phyloP scores from a whole-genome alignment of 768 basidiomycete species.

The Boletus speciosus region DNA sequence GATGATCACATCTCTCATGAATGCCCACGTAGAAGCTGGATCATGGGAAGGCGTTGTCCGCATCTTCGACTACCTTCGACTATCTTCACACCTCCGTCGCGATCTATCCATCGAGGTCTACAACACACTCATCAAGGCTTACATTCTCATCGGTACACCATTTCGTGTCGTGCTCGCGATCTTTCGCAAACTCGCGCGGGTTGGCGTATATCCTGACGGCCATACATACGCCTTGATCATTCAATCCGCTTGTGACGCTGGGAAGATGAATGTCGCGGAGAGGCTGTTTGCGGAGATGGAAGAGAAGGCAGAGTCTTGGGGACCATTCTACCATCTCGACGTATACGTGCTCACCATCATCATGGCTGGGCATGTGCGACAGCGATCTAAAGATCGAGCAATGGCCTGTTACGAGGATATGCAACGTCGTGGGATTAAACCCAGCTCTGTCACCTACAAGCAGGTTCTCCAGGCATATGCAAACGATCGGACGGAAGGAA shows the following conservation, averaged over 20 bases:
- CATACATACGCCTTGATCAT: slow-evolving; percentile 72
- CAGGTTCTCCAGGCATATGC: slow-evolving; percentile 64
- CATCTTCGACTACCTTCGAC: slow-evolving; percentile 59
- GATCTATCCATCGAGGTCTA: slow-evolving; percentile 57
- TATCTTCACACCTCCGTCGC: slow-evolving; percentile 33
- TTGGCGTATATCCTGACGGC: slow-evolving; percentile 53
- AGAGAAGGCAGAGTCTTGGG: slow-evolving; percentile 31
- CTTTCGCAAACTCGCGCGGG: slow-evolving; percentile 52
- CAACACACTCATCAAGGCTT: slow-evolving; percentile 81
- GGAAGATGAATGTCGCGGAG: slow-evolving; percentile 57
- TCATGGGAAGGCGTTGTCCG: slow-evolving; percentile 75
- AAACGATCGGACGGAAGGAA: slow-evolving; percentile 44
- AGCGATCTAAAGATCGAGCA: slow-evolving; percentile 50
- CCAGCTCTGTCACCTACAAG: slow-evolving; percentile 64
- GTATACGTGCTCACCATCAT: slow-evolving; percentile 69
- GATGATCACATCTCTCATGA: slow-evolving; percentile 73
- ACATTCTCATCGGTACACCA: slow-evolving; percentile 77
- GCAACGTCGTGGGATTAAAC: slow-evolving; percentile 57
- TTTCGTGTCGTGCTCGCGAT: slow-evolving; percentile 57
- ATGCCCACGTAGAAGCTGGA: slow-evolving; percentile 77
- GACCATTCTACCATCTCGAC: slow-evolving; percentile 43
- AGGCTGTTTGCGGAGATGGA: slow-evolving; percentile 72
- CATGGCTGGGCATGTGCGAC: slow-evolving; percentile 67
- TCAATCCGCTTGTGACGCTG: slow-evolving; percentile 76
- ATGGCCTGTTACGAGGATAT: slow-evolving; percentile 71